These are phyloP conservation scores for Bipolaris gigantea DNA, from an alignment of 2,329 filamentous ascomycete species.

Conservation along the genomic window DNA sequence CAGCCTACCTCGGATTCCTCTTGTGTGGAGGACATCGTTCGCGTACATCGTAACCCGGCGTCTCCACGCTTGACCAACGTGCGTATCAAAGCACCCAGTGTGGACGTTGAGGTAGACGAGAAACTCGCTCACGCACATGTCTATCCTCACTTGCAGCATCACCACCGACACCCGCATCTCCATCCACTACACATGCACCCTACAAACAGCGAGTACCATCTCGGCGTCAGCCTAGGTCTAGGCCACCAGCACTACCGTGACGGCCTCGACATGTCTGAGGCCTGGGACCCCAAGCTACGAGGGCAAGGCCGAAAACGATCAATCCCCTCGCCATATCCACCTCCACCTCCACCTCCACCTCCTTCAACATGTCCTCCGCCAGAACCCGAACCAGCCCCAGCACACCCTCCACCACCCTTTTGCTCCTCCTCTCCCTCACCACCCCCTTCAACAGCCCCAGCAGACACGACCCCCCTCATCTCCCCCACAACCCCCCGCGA, in stretches of 20 bases:
- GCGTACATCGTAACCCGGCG: constrained; percentile 26
- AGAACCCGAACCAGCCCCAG: neutral
- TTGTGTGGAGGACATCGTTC: constrained; percentile 34
- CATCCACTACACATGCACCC: constrained; percentile 36
- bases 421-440: neutral
- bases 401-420: constrained; percentile 8
- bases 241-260: constrained; percentile 11
- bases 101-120: constrained; percentile 20
- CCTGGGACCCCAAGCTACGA: constrained; percentile 16
- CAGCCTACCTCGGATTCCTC: constrained; percentile 26
- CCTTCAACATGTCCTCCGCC: constrained; percentile 8
- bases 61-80: constrained; percentile 27
- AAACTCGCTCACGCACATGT: constrained; percentile 25
- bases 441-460: neutral
- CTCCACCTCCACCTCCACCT: constrained; percentile 25
- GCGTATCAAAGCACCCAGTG: constrained; percentile 27
- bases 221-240: neutral
- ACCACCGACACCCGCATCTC: constrained; percentile 21
- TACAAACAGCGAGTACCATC: constrained; percentile 17
- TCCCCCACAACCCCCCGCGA: constrained; percentile 8
- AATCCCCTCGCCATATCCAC: constrained; percentile 16
- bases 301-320: constrained; percentile 26
- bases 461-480: neutral
- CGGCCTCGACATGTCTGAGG: neutral
- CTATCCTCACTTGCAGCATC: constrained; percentile 23